Percentiles rank a stretch among this genome's conserved stretches.
These are phyloP conservation scores for Pseudofabraea citricarpa DNA, from an alignment of 2,329 filamentous ascomycete genomes.

Conservation along the genomic window DNA sequence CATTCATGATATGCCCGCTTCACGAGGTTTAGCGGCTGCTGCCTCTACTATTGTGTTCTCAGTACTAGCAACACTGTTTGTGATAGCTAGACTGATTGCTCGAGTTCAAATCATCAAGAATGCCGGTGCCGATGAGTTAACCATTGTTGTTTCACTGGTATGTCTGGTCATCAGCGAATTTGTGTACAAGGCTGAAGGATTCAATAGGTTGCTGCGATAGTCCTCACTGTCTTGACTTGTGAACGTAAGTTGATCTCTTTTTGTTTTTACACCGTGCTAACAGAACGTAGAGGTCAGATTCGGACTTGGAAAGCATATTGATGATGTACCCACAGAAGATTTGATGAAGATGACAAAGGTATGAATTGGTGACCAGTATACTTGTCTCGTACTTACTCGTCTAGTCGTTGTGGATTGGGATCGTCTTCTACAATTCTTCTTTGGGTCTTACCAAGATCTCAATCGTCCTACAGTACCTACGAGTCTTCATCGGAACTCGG, in stretches of 20 bases:
- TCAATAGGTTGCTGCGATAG: slow-evolving; percentile 5
- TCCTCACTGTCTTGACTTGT: slow-evolving; percentile 2
- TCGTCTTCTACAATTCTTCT: slow-evolving; percentile 30
- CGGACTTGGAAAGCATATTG: slow-evolving; percentile 21
- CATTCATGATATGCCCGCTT: background rate
- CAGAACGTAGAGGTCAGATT: slow-evolving; percentile 17
- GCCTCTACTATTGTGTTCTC: slow-evolving; percentile 5
- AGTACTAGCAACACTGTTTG: slow-evolving; percentile 4
- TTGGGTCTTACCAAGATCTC: slow-evolving; percentile 32
- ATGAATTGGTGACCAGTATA: slow-evolving; percentile 6
- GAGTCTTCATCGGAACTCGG: slow-evolving; percentile 28
- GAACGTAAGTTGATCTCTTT: background rate
- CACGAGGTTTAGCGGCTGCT: background rate
- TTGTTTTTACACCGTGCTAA: slow-evolving; percentile 1
- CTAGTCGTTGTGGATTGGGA: slow-evolving; percentile 29
- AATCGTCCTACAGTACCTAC: slow-evolving; percentile 34
- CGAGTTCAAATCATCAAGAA: slow-evolving; percentile 11
- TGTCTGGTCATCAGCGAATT: background rate
- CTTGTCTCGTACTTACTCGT: background rate
- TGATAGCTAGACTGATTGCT: slow-evolving; percentile 10
- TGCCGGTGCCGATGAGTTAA: slow-evolving; percentile 12
- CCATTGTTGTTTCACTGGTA: slow-evolving; percentile 14
- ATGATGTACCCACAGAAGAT: slow-evolving; percentile 13
- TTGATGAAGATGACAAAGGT: slow-evolving; percentile 19
- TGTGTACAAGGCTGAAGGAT: background rate